Conservation (phyloP, 495 filamentous ascomycete species). For the Penicillium paradoxum region DNA sequence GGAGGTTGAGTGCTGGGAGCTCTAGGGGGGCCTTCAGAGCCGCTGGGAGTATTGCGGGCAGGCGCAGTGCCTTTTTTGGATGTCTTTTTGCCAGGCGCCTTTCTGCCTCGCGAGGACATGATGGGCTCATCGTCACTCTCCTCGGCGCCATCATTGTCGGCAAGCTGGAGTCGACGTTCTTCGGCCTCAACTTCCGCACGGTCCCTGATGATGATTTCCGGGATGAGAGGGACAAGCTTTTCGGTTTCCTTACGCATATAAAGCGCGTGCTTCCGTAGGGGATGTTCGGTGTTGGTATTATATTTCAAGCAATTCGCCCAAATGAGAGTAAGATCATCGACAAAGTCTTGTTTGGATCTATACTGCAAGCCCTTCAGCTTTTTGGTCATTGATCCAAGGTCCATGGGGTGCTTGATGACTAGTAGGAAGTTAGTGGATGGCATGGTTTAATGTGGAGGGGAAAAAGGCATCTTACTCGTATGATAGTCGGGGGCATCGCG, state of each 20-base stretch:
- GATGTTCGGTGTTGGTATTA: slow-evolving; percentile 84
- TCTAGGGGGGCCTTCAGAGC: slow-evolving; percentile 69
- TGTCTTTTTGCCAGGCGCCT: slow-evolving; percentile 69
- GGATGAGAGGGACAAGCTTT: slow-evolving; percentile 90
- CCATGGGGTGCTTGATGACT: slow-evolving; percentile 98
- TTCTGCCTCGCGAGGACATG: slow-evolving; percentile 92
- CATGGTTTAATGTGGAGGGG: neutral
- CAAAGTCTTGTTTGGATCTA: slow-evolving; percentile 93
- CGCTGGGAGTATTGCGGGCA: slow-evolving; percentile 62
- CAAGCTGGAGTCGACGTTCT: slow-evolving; percentile 74
- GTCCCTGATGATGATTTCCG: slow-evolving; percentile 82
- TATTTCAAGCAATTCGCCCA: slow-evolving; percentile 96
- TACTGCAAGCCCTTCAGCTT: slow-evolving; percentile 84
- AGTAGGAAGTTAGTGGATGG: slow-evolving; percentile 17
- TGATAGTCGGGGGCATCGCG: slow-evolving; percentile 96
- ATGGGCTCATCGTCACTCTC: slow-evolving; percentile 98
- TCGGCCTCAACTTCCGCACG: slow-evolving; percentile 96
- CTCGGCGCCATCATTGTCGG: slow-evolving; percentile 72
- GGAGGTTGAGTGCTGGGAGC: slow-evolving; percentile 47
- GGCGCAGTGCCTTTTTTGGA: slow-evolving; percentile 71
- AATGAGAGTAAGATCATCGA: slow-evolving; percentile 86
- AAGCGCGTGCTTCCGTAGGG: slow-evolving; percentile 85
- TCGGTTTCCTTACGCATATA: slow-evolving; percentile 96
- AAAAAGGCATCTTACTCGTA: slow-evolving; percentile 53
- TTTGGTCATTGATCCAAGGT: slow-evolving; percentile 96